Evolutionary conservation across 163 green algal genomes (phyloP), one percentile per base, ranked within the genome.

Genomic region (Prototheca wickerhamii): DNA sequence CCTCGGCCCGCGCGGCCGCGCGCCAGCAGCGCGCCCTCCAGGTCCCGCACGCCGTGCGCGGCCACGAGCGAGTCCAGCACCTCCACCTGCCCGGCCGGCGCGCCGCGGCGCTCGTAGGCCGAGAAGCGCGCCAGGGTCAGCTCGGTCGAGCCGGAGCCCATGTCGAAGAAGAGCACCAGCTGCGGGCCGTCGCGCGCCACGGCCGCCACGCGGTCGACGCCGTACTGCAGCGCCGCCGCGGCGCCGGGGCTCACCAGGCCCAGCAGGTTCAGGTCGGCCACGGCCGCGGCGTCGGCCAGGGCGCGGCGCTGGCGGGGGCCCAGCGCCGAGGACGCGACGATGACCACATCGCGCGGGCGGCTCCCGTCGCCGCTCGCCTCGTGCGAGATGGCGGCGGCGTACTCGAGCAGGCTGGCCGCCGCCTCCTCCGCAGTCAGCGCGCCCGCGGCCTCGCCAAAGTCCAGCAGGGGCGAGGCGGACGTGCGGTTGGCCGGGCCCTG

Each of bases 1-100:
- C 60, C 1, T 85, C 86, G 77, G 98, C 96, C 73, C 96, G 84
- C 25, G 77, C 64, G 83, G 80, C 98, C 96, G 75, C 96, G 86
- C 26, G 91, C 63, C 25, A 91, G 59, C 55, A 99, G 79, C 40
- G 80, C 51, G 55, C 78, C 63, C 70, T 99, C 93, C 51, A 99
- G 72, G 20, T 70, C 52, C 53, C 92, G 88, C 31, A 84, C 89
- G 29, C 74, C 79, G 15, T 82, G 73, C 89, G 87, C 98, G 18
- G 87, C 82, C 25, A 95, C 82, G n/a, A n/a, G n/a, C n/a, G n/a
- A n/a, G 60, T 94, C 90, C 44, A 84, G 70, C 25, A 98, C 86
- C 74, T 97, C 87, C 64, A 95, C 84, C 79, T 96, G 87, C 52
- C 79, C 87, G 63, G 80, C 67, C n/a, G 66, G 74, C 20, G 60